Evolutionary conservation across 805 yeast species (phyloP), one percentile per base, ranked within the genome.

Genomic region (Saturnispora serradocipensis): DNA sequence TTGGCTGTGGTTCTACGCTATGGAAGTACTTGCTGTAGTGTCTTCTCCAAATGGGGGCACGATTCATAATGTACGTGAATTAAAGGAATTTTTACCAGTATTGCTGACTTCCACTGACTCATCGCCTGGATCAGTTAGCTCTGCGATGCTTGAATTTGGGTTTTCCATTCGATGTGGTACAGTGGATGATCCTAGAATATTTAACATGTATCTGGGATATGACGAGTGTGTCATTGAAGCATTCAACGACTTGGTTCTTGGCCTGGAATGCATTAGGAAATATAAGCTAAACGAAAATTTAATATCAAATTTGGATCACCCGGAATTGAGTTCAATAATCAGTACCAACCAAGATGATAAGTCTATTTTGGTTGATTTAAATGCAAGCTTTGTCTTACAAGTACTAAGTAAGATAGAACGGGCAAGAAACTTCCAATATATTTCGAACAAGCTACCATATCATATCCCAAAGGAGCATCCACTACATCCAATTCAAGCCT

Each of bases 31-130:
- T 43, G 86, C 86, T 0, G 82, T 82, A 0, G 59, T 82, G 22
- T 75, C 81, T 24, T 75, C 80, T 18, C 75, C 77, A 3, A 65
- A 69, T 40, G 87, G 87, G 13, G 87, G 88, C 7, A 79, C 86
- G 0, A 66, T 81, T 16, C 76, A 74, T 44, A 67, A 72, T 22
- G 72, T 73, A 47, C 73, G 69, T 16, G 87, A 81, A 53, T 57
- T 82, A 18, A 73, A 67, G 48, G 67, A 49, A 50, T 66, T 68
- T 39, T 55, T 69, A 46, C 65, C 60, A 4, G 60, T 66, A 40
- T 61, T 64, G 27, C 55, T 61, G 30, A 56, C 66, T 40, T 48
- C 58, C 8, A 53, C 43, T 48, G 47, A 58, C 61, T 11, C 52
- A 53, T 16, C 56, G 60, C 10, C 67, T 64, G 1, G 16, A 44